Base-by-base conservation (phyloP, 2,329 filamentous ascomycete species). In the Sporothrix protearum region DNA sequence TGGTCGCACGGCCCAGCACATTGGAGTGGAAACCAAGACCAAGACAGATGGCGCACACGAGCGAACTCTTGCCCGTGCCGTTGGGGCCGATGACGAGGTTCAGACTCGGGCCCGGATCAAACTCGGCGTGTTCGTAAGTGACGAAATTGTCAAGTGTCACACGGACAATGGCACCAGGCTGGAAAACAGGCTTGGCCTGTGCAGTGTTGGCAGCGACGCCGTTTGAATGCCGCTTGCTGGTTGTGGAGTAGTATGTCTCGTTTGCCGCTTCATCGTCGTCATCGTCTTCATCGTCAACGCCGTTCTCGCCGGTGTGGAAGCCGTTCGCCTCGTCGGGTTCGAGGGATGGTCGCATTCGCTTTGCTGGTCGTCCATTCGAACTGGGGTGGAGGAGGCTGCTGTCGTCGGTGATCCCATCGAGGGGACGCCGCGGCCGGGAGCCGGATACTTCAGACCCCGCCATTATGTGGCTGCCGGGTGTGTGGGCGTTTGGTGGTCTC, bases 71-170 rank as follows among this genome's bases (percentile, higher is more conserved):
- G 71, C 96, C 96, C 0, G 96, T 98, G 45, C 96, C 96, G 77
- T 99, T 99, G n/a, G 96, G 96, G 0, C 96, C 96, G 76, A 99
- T 97, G 69, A 99, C 91, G 95, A 99, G 98, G 79, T 99, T 99
- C 77, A 99, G 81, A 78, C 92, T 95, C 0, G 96, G 95, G 0
- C 96, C 96, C 14, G 94, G 93, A 72, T 91, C 88, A 80, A 98
- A 97, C 75, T 97, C 94, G 71, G 94, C 95, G 69, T 91, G 89
- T 67, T 92, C 94, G 81, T 99, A 99, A 0, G 96, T 99, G 71
- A 99, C 93, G 76, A 99, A 99, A 80, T 98, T 92, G 66, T 86
- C 87, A 59, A 98, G 86, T 76, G 89, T 91, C 64, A 99, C 93
- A 47, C 94, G 89, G 66, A 97, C 89, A 76, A 99, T 96, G 10